Percentiles rank a stretch among this genome's conserved stretches.
These are phyloP conservation scores for Cercospora sojina DNA, from an alignment of 2,329 filamentous ascomycete genomes.

Conservation along the genomic window DNA sequence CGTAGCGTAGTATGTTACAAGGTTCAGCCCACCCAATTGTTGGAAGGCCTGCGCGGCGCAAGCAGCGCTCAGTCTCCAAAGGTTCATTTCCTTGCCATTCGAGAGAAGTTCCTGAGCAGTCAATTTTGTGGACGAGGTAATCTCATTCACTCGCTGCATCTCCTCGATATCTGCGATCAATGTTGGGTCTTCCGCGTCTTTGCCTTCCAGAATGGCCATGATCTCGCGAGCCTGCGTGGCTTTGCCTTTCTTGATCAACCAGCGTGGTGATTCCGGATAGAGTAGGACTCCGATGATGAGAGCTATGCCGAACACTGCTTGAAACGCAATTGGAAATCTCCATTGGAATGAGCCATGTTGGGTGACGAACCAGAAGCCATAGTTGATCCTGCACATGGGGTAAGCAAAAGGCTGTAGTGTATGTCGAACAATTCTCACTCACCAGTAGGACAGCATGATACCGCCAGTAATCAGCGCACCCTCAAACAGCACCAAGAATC, in stretches of 20 bases:
- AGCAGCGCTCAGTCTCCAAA: conserved; percentile 46
- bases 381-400: conserved; percentile 53
- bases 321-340: conserved; percentile 56
- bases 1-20: conserved; percentile 41
- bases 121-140: conserved; percentile 16
- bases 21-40: conserved; percentile 36
- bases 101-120: conserved; percentile 32
- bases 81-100: conserved; percentile 45
- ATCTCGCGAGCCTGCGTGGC: conserved; percentile 50
- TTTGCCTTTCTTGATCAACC: conserved; percentile 50
- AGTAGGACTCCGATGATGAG: conserved; percentile 51
- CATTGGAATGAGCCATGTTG: conserved; percentile 47
- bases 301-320: conserved; percentile 55
- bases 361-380: conserved; percentile 42
- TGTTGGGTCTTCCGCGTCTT: conserved; percentile 53
- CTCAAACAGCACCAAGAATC: conserved; percentile 91
- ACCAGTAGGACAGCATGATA: conserved; percentile 50
- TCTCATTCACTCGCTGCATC: conserved; percentile 21
- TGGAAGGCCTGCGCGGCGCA: conserved; percentile 49
- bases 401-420: conserved; percentile 58
- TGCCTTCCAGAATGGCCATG: conserved; percentile 51
- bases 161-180: conserved; percentile 55
- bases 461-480: conserved; percentile 68
- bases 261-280: conserved; percentile 58
- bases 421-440: conserved; percentile 56